These are phyloP conservation scores for Takashimella tepidaria DNA, from an alignment of 1,284 basidiomycete species.

Conservation along the genomic window DNA sequence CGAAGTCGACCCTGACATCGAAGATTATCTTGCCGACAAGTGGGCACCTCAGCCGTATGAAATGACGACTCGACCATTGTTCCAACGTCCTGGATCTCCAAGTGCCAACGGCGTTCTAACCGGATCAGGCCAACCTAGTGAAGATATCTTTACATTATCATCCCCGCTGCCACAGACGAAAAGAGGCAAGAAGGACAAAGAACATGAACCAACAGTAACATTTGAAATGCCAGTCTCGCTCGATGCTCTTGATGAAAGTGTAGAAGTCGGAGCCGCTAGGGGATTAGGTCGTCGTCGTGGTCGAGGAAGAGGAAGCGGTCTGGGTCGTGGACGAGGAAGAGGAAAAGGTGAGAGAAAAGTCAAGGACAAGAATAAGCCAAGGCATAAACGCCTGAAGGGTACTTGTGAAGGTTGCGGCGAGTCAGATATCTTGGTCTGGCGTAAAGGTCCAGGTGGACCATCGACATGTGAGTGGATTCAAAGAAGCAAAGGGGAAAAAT, in stretches of 20 bases:
- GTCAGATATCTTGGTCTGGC: conserved; percentile 35
- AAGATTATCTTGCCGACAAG: conserved; percentile 32
- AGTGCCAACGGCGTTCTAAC: conserved; percentile 18
- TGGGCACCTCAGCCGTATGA: conserved; percentile 38
- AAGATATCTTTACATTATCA: neutral
- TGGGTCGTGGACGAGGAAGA: conserved; percentile 5
- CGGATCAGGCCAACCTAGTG: conserved; percentile 6
- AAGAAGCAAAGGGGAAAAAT: conserved; percentile 6
- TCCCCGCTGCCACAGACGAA: conserved; percentile 8
- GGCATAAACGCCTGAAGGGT: conserved; percentile 11
- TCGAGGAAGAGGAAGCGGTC: conserved; percentile 5
- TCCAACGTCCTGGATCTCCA: conserved; percentile 17
- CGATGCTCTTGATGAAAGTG: conserved; percentile 38
- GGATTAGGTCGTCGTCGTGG: neutral
- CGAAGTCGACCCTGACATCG: conserved; percentile 16
- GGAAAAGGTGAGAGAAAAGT: conserved; percentile 18
- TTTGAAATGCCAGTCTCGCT: conserved; percentile 44
- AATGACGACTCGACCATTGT: conserved; percentile 36
- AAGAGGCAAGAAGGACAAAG: conserved; percentile 16
- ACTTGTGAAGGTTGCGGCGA: conserved; percentile 40
- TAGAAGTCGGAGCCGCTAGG: conserved; percentile 30
- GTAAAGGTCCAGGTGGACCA: conserved; percentile 35
- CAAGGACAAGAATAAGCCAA: conserved; percentile 2
- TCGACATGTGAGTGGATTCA: conserved; percentile 34
- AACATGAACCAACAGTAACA: conserved; percentile 27